Base-by-base conservation (phyloP, 257 asterid genomes). In the Fraxinus excelsior region DNA sequence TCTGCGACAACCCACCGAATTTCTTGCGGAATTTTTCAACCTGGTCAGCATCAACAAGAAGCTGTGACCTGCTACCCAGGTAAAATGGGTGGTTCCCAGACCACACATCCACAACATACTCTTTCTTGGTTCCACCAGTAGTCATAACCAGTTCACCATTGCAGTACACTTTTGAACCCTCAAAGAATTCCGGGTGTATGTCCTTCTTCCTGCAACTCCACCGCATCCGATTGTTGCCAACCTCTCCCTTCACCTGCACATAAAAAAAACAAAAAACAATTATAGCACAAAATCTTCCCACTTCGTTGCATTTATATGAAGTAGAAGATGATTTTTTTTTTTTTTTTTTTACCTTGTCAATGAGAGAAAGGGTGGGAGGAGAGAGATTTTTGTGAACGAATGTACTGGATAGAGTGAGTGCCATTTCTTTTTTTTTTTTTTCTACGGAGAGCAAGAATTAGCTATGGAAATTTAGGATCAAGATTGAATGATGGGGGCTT, bases 131-230 rank as follows among this genome's bases (percentile, higher is more conserved):
- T 4, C 99, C 99, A 1, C 97, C 98, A 6, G 99, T 93, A 0
- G 99, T 93, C 97, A 91, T 88, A 69, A 95, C 99, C 46, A 87
- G 93, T 85, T 95, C 99, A 0, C 98, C 96, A 26, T 95, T 95
- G 85, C 98, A 95, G 82, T 89, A 90, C 1, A 95, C 97, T 88
- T 91, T 95, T 3, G 98, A 91, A 37, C 91, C 89, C 0, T 89
- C 91, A 80, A 88, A 31, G 85, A 89, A 95, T 51, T 93, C 72
- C 0, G 98, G 99, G 88, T 95, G 98, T 81, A 91, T 90, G 7
- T 93, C 99, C 81, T 86, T 93, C 92, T 93, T 93, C 92, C 98
- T 85, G 92, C 97, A 91, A 65, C 90, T 89, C 83, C 83, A 77
- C 72, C 89, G 81, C 96, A 82, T 79, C 74, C 42, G 76, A 78